Evolutionary conservation across 495 filamentous ascomycete species (phyloP).

Genomic region (Amorphotheca resinae): DNA sequence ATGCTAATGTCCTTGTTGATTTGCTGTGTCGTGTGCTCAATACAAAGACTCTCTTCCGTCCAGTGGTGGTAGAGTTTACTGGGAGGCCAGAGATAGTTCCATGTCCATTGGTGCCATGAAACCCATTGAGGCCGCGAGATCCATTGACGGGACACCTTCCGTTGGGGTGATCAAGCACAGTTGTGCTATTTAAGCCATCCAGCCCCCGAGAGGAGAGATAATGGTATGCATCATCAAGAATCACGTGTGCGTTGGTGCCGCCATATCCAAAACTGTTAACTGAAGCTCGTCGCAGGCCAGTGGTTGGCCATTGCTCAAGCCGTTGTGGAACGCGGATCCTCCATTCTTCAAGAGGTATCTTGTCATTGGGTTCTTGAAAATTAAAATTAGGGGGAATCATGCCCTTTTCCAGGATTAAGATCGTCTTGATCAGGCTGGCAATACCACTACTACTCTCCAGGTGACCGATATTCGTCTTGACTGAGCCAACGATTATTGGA

Average conservation of each 20-base stretch:
- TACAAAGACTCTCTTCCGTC: neutral
- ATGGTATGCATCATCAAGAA: slow-evolving; percentile 31
- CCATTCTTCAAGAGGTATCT: slow-evolving; percentile 30
- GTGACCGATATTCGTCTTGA: slow-evolving; percentile 48
- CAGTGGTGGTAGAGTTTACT: too few species aligned
- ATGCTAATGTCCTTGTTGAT: neutral
- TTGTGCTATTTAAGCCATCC: neutral
- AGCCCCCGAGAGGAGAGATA: neutral
- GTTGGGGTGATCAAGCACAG: slow-evolving; percentile 1
- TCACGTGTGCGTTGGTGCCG: slow-evolving; percentile 42
- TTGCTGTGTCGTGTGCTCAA: neutral
- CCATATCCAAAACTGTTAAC: slow-evolving; percentile 38
- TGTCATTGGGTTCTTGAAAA: slow-evolving; percentile 36
- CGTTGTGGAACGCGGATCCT: neutral
- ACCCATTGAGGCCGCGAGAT: too few species aligned
- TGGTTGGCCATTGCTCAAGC: neutral
- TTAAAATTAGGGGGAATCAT: slow-evolving; percentile 35
- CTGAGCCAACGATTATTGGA: slow-evolving; percentile 38
- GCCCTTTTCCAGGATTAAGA: slow-evolving; percentile 43
- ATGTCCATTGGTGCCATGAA: too few species aligned
- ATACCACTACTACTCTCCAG: slow-evolving; percentile 39
- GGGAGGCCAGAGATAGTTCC: too few species aligned
- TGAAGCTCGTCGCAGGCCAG: neutral
- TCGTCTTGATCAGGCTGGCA: slow-evolving; percentile 44
- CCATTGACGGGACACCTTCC: neutral